Base-by-base conservation (phyloP, 2,329 filamentous ascomycete genomes). In the Paradendryphiella salina region DNA sequence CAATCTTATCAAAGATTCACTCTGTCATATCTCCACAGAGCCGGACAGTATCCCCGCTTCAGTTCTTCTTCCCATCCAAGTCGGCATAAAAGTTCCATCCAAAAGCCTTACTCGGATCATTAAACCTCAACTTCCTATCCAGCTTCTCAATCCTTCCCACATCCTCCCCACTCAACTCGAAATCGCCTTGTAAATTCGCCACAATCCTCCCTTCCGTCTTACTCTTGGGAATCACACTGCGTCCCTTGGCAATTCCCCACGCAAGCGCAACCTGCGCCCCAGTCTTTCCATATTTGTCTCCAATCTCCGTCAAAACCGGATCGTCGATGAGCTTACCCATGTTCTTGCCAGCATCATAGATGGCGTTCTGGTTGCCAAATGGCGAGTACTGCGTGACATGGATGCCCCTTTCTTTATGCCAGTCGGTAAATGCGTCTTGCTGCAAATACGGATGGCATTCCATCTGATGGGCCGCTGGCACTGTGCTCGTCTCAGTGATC, bases 211-310 rank as follows among this genome's bases (percentile, higher is more conserved):
- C 44, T 50, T 69, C 63, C 1, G 68, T 71, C 58, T 71, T 70
- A 1, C 53, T 61, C 56, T 71, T 72, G 7, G 69, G 67, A 46
- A 71, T 67, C n/a, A 71, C 67, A 21, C 64, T 69, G 13, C 63
- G 61, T 0, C 67, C 68, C 47, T 64, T 59, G 80, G 95, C 90
- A 13, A 90, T 95, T 17, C 90, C 85, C 91, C 91, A 96, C 64
- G 90, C 83, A 61, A 96, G 80, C 54, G 96, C 81, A 21, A 96
- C 81, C 79, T 96, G 90, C n/a, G 88, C 87, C 5, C 89, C 82
- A n/a, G 85, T 83, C 37, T 87, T 82, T 2, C 84, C 80, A n/a
- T 85, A 80, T 63, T 83, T 80, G 64, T 82, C 77, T 23, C 87
- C 88, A 61, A 52, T 87, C 85, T 67, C 84, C 79, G 73, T 87